These are phyloP conservation scores for Juncus effusus DNA, from an alignment of 176 grass and related monocot genomes.

Conservation along the genomic window DNA sequence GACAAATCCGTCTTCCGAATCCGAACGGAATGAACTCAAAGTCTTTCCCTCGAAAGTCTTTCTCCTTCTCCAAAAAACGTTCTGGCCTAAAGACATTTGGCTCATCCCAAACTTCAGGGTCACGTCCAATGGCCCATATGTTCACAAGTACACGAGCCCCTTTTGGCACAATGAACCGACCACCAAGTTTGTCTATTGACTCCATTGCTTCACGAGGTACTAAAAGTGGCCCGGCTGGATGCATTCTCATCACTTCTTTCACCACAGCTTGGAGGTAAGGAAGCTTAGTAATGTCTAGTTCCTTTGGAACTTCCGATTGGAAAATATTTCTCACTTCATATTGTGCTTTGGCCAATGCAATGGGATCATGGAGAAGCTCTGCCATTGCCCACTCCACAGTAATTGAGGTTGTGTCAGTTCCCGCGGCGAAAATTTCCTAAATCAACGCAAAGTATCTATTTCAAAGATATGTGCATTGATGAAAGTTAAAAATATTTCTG, in stretches of 20 bases:
- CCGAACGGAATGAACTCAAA: slow-evolving; percentile 17
- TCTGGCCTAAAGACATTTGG: slow-evolving; percentile 27
- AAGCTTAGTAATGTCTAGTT: slow-evolving; percentile 10
- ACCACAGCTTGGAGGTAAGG: slow-evolving; percentile 10
- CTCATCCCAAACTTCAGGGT: slow-evolving; percentile 2
- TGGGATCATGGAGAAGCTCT: slow-evolving; percentile 8
- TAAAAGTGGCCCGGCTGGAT: slow-evolving; percentile 15
- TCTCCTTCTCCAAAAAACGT: slow-evolving; percentile 21
- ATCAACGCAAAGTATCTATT: slow-evolving; percentile 18
- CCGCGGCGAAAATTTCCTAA: slow-evolving; percentile 12
- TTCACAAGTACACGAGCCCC: slow-evolving; percentile 18
- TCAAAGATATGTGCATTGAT: not conserved
- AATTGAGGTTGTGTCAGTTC: slow-evolving; percentile 9
- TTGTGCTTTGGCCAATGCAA: not conserved
- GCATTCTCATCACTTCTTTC: slow-evolving; percentile 17
- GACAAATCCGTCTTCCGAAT: slow-evolving; percentile 15
- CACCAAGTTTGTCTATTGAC: not conserved
- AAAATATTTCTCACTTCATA: slow-evolving; percentile 6
- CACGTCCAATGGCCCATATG: slow-evolving; percentile 24
- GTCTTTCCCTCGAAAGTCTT: slow-evolving; percentile 14
- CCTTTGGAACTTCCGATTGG: not conserved
- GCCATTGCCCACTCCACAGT: slow-evolving; percentile 21
- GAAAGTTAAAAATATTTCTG: no score
- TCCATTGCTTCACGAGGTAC: slow-evolving; percentile 7
- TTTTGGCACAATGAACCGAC: slow-evolving; percentile 10